Evolutionary conservation across 148 eudicot genomes (phyloP), one percentile per base, ranked within the genome.

Genomic region (Rhododendron ovatum): DNA sequence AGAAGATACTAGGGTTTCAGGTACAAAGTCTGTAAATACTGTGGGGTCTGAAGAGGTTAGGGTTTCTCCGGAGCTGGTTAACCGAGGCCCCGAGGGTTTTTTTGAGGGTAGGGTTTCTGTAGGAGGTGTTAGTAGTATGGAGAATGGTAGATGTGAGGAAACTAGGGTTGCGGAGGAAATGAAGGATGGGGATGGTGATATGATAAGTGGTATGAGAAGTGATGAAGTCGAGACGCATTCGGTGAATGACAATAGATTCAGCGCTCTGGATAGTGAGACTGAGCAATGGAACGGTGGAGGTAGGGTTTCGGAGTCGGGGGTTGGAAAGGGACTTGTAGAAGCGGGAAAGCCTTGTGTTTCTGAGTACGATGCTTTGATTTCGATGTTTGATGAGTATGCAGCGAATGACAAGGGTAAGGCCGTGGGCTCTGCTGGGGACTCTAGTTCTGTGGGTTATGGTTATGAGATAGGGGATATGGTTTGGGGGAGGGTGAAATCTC

Each of bases 401-500:
- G 87, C 78, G 13, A 74, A 83, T 85, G 91, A 86, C 63, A 33
- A 35, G 10, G 82, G 80, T 73, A 87, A 57, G 74, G 87, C 84
- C 2, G 86, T 85, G 71, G 73, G 76, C 33, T 33, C 61, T 48
- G 75, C 28, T 43, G 87, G 85, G 37, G 51, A 83, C 14, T 71
- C 73, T 57, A 83, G 73, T 76, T 61, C 88, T 20, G 35, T 80
- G 82, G 93, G 92, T 47, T 74, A 88, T 55, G 92, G 91, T 7
- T 95, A 88, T 86, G 92, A 91, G 86, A 89, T 93, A 65, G 99
- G 98, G 48, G 98, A 97, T 89, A 91, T 95, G 99, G 98, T 97
- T 18, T 97, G 99, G 99, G 99, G 96, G 8, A 97, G 95, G 88
- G 99, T 97, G 88, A 97, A 97, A 88, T 97, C 98, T 12, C 98